Percentiles rank a stretch among this genome's conserved stretches.
These are phyloP conservation scores for Volvariella volvacea DNA, from an alignment of 1,284 basidiomycete species.

Conservation along the genomic window DNA sequence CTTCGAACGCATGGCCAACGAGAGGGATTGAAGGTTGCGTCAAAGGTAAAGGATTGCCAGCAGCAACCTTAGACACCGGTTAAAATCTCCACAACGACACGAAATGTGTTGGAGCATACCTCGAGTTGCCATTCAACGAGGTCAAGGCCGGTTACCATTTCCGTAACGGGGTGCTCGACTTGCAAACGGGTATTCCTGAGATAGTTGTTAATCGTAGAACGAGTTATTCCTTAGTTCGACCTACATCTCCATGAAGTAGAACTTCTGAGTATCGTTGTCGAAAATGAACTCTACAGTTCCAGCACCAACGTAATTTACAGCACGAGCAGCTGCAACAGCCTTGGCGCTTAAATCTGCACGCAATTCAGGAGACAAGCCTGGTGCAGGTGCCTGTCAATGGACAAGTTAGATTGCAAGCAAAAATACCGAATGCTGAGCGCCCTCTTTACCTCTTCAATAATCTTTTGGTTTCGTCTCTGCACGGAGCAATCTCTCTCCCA, in stretches of 20 bases:
- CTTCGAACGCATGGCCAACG: conserved; percentile 91
- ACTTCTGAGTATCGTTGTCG: conserved; percentile 78
- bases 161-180: conserved; percentile 93
- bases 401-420: too few species aligned
- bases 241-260: conserved; percentile 93
- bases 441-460: conserved; percentile 77
- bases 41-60: conserved; percentile 81
- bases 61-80: conserved; percentile 55
- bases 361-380: conserved; percentile 71
- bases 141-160: conserved; percentile 91
- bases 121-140: conserved; percentile 94
- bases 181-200: conserved; percentile 87
- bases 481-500: conserved; percentile 96
- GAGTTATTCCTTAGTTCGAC: conserved; percentile 16
- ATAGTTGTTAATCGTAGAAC: conserved; percentile 5
- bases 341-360: conserved; percentile 80
- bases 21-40: conserved; percentile 74
- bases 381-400: conserved; percentile 79
- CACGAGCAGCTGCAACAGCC: conserved; percentile 86
- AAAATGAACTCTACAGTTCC: conserved; percentile 95
- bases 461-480: conserved; percentile 92
- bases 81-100: background rate
- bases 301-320: conserved; percentile 86
- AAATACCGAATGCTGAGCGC: background rate
- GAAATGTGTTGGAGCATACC: conserved; percentile 29